Conservation (phyloP, 257 asterid genomes). For the Gardenia jasminoides region DNA sequence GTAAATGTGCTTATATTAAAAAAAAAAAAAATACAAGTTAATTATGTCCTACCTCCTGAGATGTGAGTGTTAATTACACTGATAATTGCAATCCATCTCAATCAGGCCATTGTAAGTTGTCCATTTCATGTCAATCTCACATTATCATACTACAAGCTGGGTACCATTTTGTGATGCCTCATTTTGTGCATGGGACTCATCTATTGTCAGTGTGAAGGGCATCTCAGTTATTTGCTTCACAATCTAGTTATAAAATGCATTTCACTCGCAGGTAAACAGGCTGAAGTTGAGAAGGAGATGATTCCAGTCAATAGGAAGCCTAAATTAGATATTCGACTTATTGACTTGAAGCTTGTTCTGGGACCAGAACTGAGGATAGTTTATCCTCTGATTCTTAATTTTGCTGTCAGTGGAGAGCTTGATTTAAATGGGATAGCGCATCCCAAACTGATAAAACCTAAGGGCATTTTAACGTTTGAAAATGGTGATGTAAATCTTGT, state of each 20-base stretch:
- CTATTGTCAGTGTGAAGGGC: neutral
- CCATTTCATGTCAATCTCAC: neutral
- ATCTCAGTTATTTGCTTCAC: neutral
- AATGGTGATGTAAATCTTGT: conserved; percentile 98
- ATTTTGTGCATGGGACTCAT: neutral
- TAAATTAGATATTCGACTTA: conserved; percentile 73
- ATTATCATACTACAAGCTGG: neutral
- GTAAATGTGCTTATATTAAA: neutral
- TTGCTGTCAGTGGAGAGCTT: conserved; percentile 96
- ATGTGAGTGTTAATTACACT: neutral
- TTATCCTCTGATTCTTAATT: conserved; percentile 93
- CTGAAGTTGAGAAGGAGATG: conserved; percentile 77
- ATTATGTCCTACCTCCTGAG: conserved; percentile 3
- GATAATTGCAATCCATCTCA: neutral
- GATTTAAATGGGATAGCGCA: conserved; percentile 94
- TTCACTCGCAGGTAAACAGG: conserved; percentile 57
- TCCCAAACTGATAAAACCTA: conserved; percentile 91
- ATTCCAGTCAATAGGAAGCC: conserved; percentile 74
- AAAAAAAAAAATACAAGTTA: neutral
- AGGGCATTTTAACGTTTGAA: conserved; percentile 81
- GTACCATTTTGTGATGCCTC: neutral
- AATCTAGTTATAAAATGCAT: conserved; percentile 17
- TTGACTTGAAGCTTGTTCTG: conserved; percentile 73
- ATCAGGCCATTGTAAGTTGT: neutral
- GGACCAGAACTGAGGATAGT: conserved; percentile 94